Percentiles rank a stretch among this genome's conserved stretches.
Evolutionary conservation across 345 rosid genomes (phyloP).

Genomic region (Streptanthus diversifolius): DNA sequence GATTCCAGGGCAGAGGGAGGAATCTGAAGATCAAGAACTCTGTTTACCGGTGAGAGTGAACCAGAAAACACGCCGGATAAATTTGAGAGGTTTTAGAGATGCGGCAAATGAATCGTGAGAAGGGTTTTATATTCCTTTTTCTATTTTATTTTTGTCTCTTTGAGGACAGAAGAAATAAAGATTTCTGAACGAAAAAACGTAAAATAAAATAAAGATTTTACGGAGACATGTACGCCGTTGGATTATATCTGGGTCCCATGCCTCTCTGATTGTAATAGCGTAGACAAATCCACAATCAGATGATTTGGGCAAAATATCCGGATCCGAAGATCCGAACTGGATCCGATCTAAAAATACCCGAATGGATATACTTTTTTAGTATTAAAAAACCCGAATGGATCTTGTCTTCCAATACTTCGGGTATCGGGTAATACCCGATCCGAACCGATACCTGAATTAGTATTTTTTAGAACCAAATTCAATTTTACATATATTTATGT

Average conservation of each 20-base stretch:
- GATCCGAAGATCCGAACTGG: too few species aligned
- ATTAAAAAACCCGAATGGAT: too few species aligned
- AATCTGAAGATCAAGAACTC: slow-evolving; percentile 3
- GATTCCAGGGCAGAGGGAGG: not conserved
- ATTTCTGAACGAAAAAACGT: too few species aligned
- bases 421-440: too few species aligned
- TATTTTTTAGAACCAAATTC: too few species aligned
- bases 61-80: slow-evolving; percentile 9
- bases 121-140: slow-evolving; percentile 15
- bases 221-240: not conserved
- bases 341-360: too few species aligned
- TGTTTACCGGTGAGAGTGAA: slow-evolving; percentile 16
- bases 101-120: slow-evolving; percentile 30
- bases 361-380: too few species aligned
- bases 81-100: slow-evolving; percentile 31
- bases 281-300: slow-evolving; percentile 8
- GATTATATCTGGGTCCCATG: not conserved
- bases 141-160: not conserved
- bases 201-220: too few species aligned
- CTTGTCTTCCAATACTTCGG: too few species aligned
- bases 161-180: not conserved
- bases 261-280: not conserved
- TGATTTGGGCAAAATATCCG: too few species aligned
- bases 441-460: too few species aligned
- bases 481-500: too few species aligned